Conservation (phyloP, 2,329 filamentous ascomycete species). For the Nemania sp. region DNA sequence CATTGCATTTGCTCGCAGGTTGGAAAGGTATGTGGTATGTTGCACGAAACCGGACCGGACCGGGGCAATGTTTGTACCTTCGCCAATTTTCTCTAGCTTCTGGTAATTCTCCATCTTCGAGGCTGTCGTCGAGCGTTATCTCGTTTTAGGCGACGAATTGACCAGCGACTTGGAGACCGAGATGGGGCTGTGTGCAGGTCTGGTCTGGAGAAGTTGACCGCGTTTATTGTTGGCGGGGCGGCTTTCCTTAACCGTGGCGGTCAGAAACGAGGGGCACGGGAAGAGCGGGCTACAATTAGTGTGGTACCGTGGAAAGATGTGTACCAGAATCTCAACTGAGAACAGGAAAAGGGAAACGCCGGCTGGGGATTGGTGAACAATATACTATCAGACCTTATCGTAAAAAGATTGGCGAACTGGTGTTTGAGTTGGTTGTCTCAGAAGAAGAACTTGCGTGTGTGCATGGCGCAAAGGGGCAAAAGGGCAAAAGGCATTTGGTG, state of each 20-base stretch:
- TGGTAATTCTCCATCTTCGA: constrained; percentile 94
- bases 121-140: too few relatives aligned
- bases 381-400: constrained; percentile 4
- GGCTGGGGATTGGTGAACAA: constrained; percentile 7
- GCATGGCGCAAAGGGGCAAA: background rate
- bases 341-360: constrained; percentile 3
- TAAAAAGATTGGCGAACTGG: constrained; percentile 9
- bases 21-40: background rate
- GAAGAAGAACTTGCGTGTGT: constrained; percentile 8
- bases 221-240: constrained; percentile 18
- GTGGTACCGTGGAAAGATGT: too few relatives aligned
- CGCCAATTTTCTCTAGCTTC: constrained; percentile 94
- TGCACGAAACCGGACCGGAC: too few relatives aligned
- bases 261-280: constrained; percentile 13
- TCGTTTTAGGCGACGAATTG: too few relatives aligned
- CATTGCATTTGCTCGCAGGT: too few relatives aligned
- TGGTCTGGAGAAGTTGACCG: background rate
- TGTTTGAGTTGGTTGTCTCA: constrained; percentile 1
- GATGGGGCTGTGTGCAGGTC: too few relatives aligned
- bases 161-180: too few relatives aligned
- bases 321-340: constrained; percentile 1
- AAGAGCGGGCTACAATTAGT: background rate
- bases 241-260: constrained; percentile 6
- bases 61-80: constrained; percentile 61
- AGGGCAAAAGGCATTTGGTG: background rate